Evolutionary conservation across 495 filamentous ascomycete species (phyloP).

Genomic region (Aspergillus funiculosus): DNA sequence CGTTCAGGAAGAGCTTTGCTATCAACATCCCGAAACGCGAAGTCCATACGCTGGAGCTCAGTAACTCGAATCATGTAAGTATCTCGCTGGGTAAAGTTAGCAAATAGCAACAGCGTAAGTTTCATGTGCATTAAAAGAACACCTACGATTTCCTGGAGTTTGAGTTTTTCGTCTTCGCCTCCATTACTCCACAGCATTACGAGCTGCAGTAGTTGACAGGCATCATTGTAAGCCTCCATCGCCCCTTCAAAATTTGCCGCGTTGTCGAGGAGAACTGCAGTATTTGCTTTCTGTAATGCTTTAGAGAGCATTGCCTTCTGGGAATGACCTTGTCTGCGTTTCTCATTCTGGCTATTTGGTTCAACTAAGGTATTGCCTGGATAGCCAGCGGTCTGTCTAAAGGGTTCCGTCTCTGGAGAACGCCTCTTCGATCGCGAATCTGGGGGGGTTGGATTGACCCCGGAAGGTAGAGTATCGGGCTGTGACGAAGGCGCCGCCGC

Average conservation of each 20-base stretch:
- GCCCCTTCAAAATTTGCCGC: conserved; percentile 91
- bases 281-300: conserved; percentile 90
- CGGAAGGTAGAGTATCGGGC: neutral
- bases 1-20: conserved; percentile 72
- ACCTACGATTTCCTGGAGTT: conserved; percentile 87
- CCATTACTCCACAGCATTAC: conserved; percentile 79
- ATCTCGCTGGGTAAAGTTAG: conserved; percentile 54
- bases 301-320: conserved; percentile 92
- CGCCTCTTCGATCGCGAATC: conserved; percentile 14
- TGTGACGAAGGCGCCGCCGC: neutral
- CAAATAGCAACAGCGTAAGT: conserved; percentile 4
- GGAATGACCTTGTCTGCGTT: conserved; percentile 46
- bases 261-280: conserved; percentile 89
- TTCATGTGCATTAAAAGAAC: neutral
- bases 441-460: neutral
- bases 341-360: conserved; percentile 19
- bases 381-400: conserved; percentile 3
- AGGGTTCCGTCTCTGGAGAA: neutral
- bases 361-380: neutral
- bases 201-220: conserved; percentile 73
- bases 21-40: conserved; percentile 47
- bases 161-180: conserved; percentile 72
- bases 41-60: conserved; percentile 68
- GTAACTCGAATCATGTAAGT: conserved; percentile 85
- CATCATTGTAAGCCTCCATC: conserved; percentile 84